Conservation (phyloP, 2,329 filamentous ascomycete species). For the Xylariaceae sp. region DNA sequence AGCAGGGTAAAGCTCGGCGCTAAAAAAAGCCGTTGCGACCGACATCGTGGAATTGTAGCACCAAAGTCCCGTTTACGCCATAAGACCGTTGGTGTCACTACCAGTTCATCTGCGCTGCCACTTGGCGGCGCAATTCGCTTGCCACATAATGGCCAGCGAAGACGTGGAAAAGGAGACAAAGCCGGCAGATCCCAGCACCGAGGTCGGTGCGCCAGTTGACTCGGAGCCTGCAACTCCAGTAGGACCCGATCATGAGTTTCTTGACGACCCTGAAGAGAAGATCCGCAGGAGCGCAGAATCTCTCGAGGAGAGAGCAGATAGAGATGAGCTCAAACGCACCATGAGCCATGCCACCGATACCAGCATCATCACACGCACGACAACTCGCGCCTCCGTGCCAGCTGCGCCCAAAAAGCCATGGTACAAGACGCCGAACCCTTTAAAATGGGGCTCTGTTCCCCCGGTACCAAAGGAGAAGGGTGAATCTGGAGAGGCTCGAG, state of each 20-base stretch:
- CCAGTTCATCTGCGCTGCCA: too few species aligned
- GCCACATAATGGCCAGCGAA: constrained; percentile 27
- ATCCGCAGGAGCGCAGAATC: constrained; percentile 26
- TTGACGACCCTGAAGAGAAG: constrained; percentile 29
- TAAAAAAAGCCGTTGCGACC: too few species aligned
- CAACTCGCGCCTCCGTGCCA: constrained; percentile 32
- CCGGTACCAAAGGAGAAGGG: constrained; percentile 52
- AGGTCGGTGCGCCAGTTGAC: constrained; percentile 19
- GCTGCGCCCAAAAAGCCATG: constrained; percentile 52
- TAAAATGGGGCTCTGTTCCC: constrained; percentile 57
- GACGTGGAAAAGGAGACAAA: constrained; percentile 26
- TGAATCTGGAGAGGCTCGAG: constrained; percentile 67
- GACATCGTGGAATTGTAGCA: too few species aligned
- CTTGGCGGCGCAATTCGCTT: too few species aligned
- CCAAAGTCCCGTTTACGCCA: too few species aligned
- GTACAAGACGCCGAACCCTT: constrained; percentile 60
- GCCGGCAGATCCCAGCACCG: constrained; percentile 23
- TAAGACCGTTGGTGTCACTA: too few species aligned
- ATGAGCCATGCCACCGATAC: constrained; percentile 54
- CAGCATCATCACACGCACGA: constrained; percentile 47
- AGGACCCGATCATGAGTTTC: constrained; percentile 17
- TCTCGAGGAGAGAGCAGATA: constrained; percentile 26
- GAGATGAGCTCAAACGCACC: constrained; percentile 39
- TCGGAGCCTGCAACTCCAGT: constrained; percentile 18
- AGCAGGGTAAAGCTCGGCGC: too few species aligned